phyloP scores from a whole-genome alignment of 768 basidiomycete species.

The Boletus edulis region DNA sequence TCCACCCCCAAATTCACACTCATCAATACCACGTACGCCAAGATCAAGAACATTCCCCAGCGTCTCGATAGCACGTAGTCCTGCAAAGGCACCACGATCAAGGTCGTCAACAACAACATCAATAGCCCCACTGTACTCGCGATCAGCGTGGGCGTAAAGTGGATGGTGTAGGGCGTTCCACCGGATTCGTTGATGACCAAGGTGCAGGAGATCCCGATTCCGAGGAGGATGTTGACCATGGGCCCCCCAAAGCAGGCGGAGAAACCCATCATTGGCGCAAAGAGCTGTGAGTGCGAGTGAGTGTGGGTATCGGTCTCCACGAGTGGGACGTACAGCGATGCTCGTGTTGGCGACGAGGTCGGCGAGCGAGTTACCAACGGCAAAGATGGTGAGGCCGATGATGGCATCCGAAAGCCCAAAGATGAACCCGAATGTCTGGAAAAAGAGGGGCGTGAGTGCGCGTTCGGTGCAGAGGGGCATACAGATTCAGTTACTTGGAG shows the following conservation, averaged over 20 bases:
- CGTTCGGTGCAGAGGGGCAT: neutral
- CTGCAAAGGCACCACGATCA: conserved; percentile 84
- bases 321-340: conserved; percentile 63
- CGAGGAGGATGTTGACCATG: conserved; percentile 89
- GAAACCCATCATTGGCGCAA: conserved; percentile 93
- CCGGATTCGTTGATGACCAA: conserved; percentile 69
- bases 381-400: conserved; percentile 95
- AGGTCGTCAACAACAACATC: conserved; percentile 65
- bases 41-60: conserved; percentile 82
- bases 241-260: conserved; percentile 93
- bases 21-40: conserved; percentile 81
- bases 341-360: conserved; percentile 97
- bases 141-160: conserved; percentile 80
- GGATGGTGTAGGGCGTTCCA: conserved; percentile 59
- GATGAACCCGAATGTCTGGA: conserved; percentile 86
- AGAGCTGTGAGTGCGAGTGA: conserved; percentile 44
- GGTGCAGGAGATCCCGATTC: conserved; percentile 88
- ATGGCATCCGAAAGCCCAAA: conserved; percentile 97
- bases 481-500: conserved; percentile 57
- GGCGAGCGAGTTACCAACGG: conserved; percentile 92
- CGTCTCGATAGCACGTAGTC: conserved; percentile 72
- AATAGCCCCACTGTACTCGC: conserved; percentile 85
- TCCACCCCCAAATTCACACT: conserved; percentile 77
- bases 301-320: too few relatives aligned
- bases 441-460: neutral